These are phyloP conservation scores for Rhizopus arrhizus DNA, from an alignment of 371 early-diverging fungal species.

Conservation along the genomic window DNA sequence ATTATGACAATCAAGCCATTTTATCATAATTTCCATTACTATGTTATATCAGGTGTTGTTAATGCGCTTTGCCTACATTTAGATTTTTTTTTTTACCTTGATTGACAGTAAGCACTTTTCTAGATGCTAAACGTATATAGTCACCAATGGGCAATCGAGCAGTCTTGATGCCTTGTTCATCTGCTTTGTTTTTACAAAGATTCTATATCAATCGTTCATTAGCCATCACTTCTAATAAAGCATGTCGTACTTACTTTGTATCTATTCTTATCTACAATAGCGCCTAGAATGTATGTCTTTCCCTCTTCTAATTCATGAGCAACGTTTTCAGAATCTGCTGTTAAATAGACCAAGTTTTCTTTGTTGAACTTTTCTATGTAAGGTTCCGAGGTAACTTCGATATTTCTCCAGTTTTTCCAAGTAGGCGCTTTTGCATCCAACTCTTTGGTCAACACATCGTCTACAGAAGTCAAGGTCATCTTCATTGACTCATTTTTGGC, in stretches of 20 bases:
- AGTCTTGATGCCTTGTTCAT: slow-evolving; percentile 70
- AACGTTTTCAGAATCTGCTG: slow-evolving; percentile 85
- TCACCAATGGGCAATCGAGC: slow-evolving; percentile 90
- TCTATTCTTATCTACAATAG: slow-evolving; percentile 93
- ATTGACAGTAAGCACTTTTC: slow-evolving; percentile 91
- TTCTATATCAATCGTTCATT: slow-evolving; percentile 29
- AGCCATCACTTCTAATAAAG: neutral
- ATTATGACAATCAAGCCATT: slow-evolving; percentile 68
- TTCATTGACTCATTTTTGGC: slow-evolving; percentile 51
- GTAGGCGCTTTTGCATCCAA: slow-evolving; percentile 51
- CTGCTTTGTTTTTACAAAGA: slow-evolving; percentile 81
- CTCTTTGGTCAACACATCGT: slow-evolving; percentile 35
- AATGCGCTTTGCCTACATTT: neutral
- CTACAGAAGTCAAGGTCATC: slow-evolving; percentile 53
- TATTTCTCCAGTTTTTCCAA: slow-evolving; percentile 46
- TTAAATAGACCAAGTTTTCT: slow-evolving; percentile 79
- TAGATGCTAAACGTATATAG: slow-evolving; percentile 73
- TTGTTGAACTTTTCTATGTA: slow-evolving; percentile 52
- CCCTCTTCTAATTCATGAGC: slow-evolving; percentile 67
- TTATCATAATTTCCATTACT: slow-evolving; percentile 82
- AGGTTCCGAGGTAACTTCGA: slow-evolving; percentile 42
- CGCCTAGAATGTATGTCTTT: slow-evolving; percentile 89
- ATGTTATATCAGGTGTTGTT: neutral
- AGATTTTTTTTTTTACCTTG: slow-evolving; percentile 63
- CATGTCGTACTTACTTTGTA: slow-evolving; percentile 57